Conservation (phyloP, 495 filamentous ascomycete genomes). For the Daldinia concentrica region DNA sequence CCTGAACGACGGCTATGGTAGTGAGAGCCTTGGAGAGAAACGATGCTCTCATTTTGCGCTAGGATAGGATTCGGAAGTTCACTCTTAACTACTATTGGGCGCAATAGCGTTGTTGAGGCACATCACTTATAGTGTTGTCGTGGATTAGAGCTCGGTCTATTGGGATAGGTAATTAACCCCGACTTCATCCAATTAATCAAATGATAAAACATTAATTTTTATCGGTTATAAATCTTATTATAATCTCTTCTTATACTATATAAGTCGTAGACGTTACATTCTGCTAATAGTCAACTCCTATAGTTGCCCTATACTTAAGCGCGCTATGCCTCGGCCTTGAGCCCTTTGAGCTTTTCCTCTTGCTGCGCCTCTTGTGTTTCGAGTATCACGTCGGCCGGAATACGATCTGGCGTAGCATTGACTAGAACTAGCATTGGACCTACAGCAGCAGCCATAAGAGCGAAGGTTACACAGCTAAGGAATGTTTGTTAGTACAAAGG, state of each 20-base stretch:
- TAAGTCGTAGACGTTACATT: not conserved
- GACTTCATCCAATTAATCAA: not conserved
- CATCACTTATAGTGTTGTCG: not conserved
- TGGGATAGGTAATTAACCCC: not conserved
- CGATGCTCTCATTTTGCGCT: not conserved
- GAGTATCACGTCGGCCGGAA: constrained; percentile 36
- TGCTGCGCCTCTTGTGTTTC: constrained; percentile 26
- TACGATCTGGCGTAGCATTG: constrained; percentile 36
- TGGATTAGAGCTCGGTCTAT: no score
- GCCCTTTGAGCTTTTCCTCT: constrained; percentile 26
- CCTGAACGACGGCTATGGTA: not conserved
- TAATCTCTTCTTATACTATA: not conserved
- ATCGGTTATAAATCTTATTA: not conserved
- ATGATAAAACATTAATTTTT: not conserved
- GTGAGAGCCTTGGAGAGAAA: not conserved
- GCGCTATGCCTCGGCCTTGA: constrained; percentile 29
- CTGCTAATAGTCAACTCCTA: not conserved
- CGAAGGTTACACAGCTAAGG: constrained; percentile 36
- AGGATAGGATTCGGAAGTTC: not conserved
- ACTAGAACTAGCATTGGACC: constrained; percentile 32
- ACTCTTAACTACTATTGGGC: not conserved
- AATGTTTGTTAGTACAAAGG: constrained; percentile 7
- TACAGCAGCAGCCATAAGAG: constrained; percentile 30
- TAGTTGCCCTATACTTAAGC: constrained; percentile 45
- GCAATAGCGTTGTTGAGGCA: not conserved